Evolutionary conservation across 2,329 filamentous ascomycete genomes (phyloP), one percentile per base, ranked within the genome.

Genomic region (Verticillium dahliae): DNA sequence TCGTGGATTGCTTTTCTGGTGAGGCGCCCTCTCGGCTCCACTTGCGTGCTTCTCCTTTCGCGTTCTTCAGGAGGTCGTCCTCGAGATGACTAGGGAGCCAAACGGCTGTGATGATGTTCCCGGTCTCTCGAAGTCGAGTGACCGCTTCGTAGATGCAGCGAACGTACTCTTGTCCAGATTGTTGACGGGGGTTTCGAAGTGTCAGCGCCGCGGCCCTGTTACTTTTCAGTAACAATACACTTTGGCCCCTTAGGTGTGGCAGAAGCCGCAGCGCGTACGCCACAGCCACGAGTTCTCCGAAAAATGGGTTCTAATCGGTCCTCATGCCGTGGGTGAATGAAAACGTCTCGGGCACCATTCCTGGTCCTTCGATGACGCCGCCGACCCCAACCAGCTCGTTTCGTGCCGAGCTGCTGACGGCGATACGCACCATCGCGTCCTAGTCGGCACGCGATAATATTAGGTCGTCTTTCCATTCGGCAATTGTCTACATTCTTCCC

Each of bases 221-320:
- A 41, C 60, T 63, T 27, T 59, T 62, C 15, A 65, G 56, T 5
- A 65, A 18, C 34, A 57, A 56, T 31, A 65, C 41, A 27, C 56
- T 62, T 38, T 61, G 60, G 50, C 58, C 59, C 9, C 31, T 31
- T 4, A 61, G 37, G 27, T 61, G 59, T 7, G 58, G 62, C 33
- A 65, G 7, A 10, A 59, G 52, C 34, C 63, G 56, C 22, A 66
- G 56, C 55, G 62, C 60, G 52, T 63, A 66, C 57, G 63, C 65
- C 18, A 62, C 61, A 22, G 27, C 27, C 27, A 31, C 27, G 27
- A 67, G 56, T 50, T 66, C 62, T 58, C 59, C 60, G 33, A 62
- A 66, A 33, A 62, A 65, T n/a, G 63, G 64, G 57, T 66, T 67
- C 61, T 67, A 62, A 56, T 66, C 62, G 22, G 58, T 61, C 54